phyloP scores from a whole-genome alignment of 2,329 filamentous ascomycete genomes.

The Diaporthe capsici region DNA sequence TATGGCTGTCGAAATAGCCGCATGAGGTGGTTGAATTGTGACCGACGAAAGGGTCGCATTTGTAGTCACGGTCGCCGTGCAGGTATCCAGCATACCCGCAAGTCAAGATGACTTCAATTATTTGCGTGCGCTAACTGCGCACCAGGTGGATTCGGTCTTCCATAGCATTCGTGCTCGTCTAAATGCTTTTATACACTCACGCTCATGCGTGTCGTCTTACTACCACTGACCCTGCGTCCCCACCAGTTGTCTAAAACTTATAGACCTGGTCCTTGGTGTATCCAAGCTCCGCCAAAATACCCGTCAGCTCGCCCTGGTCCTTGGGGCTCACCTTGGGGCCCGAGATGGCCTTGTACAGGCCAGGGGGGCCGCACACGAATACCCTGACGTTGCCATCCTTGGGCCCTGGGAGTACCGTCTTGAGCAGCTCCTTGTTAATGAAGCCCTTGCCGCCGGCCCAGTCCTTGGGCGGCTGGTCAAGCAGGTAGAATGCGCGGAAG shows the following conservation, averaged over 20 bases:
- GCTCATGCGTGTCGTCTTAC: not conserved
- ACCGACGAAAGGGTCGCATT: not conserved
- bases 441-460: slow-evolving; percentile 85
- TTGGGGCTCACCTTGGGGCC: slow-evolving; percentile 91
- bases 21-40: not conserved
- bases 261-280: slow-evolving; percentile 86
- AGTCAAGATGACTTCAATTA: not conserved
- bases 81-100: not conserved
- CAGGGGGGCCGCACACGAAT: slow-evolving; percentile 95
- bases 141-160: not conserved
- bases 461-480: slow-evolving; percentile 85
- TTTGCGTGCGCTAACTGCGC: not conserved
- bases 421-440: slow-evolving; percentile 92
- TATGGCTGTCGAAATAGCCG: not conserved
- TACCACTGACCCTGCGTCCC: not conserved
- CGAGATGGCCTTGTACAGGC: slow-evolving; percentile 92
- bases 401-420: slow-evolving; percentile 94
- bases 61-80: no score
- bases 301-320: slow-evolving; percentile 92
- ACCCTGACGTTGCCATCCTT: slow-evolving; percentile 94
- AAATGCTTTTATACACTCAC: slow-evolving; percentile 11
- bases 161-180: slow-evolving; percentile 10
- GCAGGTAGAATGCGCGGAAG: slow-evolving; percentile 94
- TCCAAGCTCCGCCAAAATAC: slow-evolving; percentile 86
- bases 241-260: slow-evolving; percentile 77